phyloP scores from a whole-genome alignment of 495 filamentous ascomycete species.

The Aspergillus sclerotioniger region DNA sequence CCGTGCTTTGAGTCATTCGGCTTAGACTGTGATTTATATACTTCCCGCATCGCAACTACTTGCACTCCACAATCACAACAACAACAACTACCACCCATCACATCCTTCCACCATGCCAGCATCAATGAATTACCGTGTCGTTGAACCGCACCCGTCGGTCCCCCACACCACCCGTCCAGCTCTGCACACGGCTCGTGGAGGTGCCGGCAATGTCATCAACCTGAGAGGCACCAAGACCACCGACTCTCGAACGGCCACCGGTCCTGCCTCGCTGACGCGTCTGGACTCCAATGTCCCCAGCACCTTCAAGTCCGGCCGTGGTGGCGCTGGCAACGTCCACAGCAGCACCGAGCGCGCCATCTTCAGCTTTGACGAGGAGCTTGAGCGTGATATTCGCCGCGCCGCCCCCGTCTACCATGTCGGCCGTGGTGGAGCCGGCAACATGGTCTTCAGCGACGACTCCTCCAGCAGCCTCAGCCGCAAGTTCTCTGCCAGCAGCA shows the following conservation, averaged over 20 bases:
- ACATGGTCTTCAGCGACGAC: constrained; percentile 55
- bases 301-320: constrained; percentile 76
- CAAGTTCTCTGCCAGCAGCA: constrained; percentile 41
- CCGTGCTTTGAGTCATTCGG: constrained; percentile 9
- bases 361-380: constrained; percentile 92
- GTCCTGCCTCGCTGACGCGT: constrained; percentile 50
- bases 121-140: constrained; percentile 59
- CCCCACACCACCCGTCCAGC: constrained; percentile 56
- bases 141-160: constrained; percentile 77
- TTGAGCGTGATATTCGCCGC: constrained; percentile 63
- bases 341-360: constrained; percentile 62
- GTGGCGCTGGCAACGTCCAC: constrained; percentile 88
- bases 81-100: background rate
- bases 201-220: constrained; percentile 75
- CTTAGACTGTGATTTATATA: background rate
- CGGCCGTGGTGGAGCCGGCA: constrained; percentile 87
- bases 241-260: constrained; percentile 47
- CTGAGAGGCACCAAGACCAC: constrained; percentile 66
- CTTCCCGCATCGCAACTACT: background rate
- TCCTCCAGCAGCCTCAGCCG: constrained; percentile 30
- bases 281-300: constrained; percentile 39
- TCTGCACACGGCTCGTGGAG: constrained; percentile 79
- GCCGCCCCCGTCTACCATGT: constrained; percentile 73
- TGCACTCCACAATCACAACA: background rate
- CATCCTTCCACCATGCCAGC: constrained; percentile 24